phyloP scores from a whole-genome alignment of 768 basidiomycete genomes.

The Mycena galopus region DNA sequence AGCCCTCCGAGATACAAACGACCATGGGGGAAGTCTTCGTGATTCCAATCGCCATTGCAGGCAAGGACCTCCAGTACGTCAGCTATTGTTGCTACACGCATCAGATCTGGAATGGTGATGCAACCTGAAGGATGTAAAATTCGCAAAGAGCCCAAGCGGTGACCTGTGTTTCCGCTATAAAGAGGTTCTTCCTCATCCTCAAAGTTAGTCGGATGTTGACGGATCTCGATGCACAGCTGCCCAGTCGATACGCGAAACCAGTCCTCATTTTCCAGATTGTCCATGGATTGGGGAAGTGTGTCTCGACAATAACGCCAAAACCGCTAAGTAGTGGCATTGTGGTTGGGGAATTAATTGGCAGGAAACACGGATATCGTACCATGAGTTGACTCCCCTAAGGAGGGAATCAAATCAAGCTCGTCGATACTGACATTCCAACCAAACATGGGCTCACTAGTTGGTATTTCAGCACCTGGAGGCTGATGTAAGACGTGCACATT shows the following conservation, averaged over 20 bases:
- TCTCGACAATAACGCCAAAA: no score
- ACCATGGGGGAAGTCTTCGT: neutral
- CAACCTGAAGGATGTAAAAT: neutral
- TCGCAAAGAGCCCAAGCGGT: neutral
- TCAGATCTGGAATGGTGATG: neutral
- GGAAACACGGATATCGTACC: no score
- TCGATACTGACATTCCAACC: no score
- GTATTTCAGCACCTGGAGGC: no score
- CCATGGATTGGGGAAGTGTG: no score
- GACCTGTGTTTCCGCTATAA: neutral
- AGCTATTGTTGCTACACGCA: neutral
- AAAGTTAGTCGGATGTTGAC: neutral
- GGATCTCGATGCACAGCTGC: neutral
- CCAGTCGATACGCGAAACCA: neutral
- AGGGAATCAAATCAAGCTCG: no score
- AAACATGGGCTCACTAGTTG: no score
- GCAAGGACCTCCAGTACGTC: neutral
- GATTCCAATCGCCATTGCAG: neutral
- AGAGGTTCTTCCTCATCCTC: no score
- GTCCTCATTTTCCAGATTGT: neutral
- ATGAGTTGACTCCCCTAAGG: no score
- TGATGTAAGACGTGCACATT: no score
- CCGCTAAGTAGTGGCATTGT: no score
- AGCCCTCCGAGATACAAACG: neutral
- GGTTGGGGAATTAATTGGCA: no score